Percentiles rank a stretch among this genome's conserved stretches.
Evolutionary conservation across 2,329 filamentous ascomycete species (phyloP).

Genomic region (Cyclaneusma minus): DNA sequence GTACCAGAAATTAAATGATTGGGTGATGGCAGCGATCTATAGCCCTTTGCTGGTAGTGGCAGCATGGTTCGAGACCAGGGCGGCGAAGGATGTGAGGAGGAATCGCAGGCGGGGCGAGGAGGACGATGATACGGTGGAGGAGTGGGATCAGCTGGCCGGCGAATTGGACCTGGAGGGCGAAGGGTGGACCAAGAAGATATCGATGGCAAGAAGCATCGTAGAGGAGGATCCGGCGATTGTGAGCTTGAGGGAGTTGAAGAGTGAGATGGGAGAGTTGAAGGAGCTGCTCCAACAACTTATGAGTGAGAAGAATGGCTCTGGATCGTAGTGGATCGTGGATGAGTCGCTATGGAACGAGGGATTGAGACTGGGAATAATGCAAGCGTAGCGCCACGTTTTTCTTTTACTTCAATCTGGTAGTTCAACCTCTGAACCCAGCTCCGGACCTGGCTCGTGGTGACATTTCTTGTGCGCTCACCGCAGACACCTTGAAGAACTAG

Average conservation of each 20-base stretch:
- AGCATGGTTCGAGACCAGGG: slow-evolving; percentile 52
- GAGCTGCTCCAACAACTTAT: slow-evolving; percentile 14
- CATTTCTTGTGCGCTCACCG: too few species aligned
- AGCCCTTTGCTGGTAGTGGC: slow-evolving; percentile 68
- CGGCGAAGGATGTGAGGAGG: slow-evolving; percentile 47
- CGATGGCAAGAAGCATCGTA: slow-evolving; percentile 63
- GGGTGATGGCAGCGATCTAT: slow-evolving; percentile 77
- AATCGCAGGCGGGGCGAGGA: slow-evolving; percentile 72
- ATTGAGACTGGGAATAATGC: too few species aligned
- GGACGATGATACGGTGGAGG: slow-evolving; percentile 77
- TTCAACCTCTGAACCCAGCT: too few species aligned
- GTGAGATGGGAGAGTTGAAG: slow-evolving; percentile 43
- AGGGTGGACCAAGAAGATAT: slow-evolving; percentile 72
- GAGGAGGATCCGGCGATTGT: slow-evolving; percentile 62
- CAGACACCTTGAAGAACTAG: too few species aligned
- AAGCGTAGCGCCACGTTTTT: too few species aligned
- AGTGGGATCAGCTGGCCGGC: slow-evolving; percentile 74
- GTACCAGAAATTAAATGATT: slow-evolving; percentile 77
- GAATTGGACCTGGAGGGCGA: slow-evolving; percentile 68
- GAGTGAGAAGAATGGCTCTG: slow-evolving; percentile 6
- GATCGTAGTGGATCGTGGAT: too few species aligned
- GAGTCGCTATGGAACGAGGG: too few species aligned
- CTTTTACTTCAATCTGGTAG: too few species aligned
- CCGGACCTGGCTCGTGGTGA: too few species aligned
- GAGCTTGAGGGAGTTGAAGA: slow-evolving; percentile 45